A percentile compares a stretch with the other conserved stretches of the same genome.
Conservation (phyloP, 179 eudicot genomes). For the Spinacia oleracea region DNA sequence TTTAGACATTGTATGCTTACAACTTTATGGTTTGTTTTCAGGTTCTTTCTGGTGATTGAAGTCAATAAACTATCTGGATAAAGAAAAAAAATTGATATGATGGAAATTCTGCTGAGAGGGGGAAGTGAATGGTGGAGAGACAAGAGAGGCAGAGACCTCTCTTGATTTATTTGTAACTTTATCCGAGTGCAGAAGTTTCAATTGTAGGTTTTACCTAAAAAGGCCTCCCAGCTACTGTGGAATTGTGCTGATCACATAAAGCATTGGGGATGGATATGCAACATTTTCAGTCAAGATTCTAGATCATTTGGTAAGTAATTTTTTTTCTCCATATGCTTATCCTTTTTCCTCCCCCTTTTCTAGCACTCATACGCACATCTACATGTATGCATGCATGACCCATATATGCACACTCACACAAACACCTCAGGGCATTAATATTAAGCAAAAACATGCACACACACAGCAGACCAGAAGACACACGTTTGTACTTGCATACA, state of each 20-base stretch:
- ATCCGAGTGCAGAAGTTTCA: no score
- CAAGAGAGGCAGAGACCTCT: no score
- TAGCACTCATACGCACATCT: neutral
- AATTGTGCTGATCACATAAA: slow-evolving; percentile 71
- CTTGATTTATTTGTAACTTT: no score
- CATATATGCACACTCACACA: neutral
- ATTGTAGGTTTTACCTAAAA: slow-evolving; percentile 83
- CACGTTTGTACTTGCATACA: neutral
- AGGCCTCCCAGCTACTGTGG: slow-evolving; percentile 74
- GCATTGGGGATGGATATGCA: no score
- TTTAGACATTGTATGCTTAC: slow-evolving; percentile 7
- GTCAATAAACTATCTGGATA: slow-evolving; percentile 71
- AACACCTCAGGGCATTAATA: neutral
- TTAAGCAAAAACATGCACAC: neutral
- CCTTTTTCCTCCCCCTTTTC: neutral
- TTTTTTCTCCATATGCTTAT: neutral
- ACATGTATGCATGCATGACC: neutral
- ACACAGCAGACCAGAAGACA: neutral
- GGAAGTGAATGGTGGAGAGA: no score
- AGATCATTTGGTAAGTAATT: slow-evolving; percentile 73
- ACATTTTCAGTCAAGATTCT: slow-evolving; percentile 56
- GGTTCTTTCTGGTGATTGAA: slow-evolving; percentile 79
- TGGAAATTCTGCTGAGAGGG: neutral
- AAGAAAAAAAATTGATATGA: slow-evolving; percentile 79
- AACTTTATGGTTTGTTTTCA: slow-evolving; percentile 72